phyloP scores from a whole-genome alignment of 2,329 filamentous ascomycete genomes.

The Fusarium fujikuroi region DNA sequence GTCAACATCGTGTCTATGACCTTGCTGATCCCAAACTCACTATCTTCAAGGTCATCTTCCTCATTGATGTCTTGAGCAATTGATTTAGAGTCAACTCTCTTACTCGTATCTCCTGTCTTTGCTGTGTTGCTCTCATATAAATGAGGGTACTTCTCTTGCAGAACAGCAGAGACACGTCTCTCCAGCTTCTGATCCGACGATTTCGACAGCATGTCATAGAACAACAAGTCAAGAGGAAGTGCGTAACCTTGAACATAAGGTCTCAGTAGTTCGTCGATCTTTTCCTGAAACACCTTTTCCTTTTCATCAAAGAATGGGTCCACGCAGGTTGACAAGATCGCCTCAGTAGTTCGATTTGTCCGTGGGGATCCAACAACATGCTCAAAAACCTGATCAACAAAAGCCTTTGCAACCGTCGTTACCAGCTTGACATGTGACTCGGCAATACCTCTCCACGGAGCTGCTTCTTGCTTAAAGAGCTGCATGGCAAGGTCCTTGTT shows the following conservation, averaged over 20 bases:
- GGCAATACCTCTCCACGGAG: slow-evolving; percentile 54
- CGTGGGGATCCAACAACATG: slow-evolving; percentile 45
- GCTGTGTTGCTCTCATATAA: neutral
- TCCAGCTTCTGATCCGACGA: neutral
- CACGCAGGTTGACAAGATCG: slow-evolving; percentile 41
- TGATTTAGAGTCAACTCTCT: neutral
- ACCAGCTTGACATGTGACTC: slow-evolving; percentile 50
- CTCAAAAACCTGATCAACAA: slow-evolving; percentile 51
- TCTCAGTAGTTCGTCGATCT: slow-evolving; percentile 53
- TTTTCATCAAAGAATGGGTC: slow-evolving; percentile 51
- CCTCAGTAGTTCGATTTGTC: slow-evolving; percentile 30
- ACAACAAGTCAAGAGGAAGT: slow-evolving; percentile 45
- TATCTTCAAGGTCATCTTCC: neutral
- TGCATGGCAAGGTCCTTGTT: slow-evolving; percentile 52
- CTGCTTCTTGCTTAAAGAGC: slow-evolving; percentile 53
- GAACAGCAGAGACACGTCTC: neutral
- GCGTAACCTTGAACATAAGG: slow-evolving; percentile 50
- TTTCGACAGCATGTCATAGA: slow-evolving; percentile 26
- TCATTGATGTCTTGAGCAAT: neutral
- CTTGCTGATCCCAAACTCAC: slow-evolving; percentile 51
- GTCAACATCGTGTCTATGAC: slow-evolving; percentile 57
- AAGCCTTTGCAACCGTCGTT: slow-evolving; percentile 45
- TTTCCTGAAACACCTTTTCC: slow-evolving; percentile 36
- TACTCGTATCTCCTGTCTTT: neutral
- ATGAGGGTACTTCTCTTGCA: neutral